Percentiles rank a stretch among this genome's conserved stretches.
Conservation (phyloP, 2,329 filamentous ascomycete genomes). For the Calcarisporium arbuscula region DNA sequence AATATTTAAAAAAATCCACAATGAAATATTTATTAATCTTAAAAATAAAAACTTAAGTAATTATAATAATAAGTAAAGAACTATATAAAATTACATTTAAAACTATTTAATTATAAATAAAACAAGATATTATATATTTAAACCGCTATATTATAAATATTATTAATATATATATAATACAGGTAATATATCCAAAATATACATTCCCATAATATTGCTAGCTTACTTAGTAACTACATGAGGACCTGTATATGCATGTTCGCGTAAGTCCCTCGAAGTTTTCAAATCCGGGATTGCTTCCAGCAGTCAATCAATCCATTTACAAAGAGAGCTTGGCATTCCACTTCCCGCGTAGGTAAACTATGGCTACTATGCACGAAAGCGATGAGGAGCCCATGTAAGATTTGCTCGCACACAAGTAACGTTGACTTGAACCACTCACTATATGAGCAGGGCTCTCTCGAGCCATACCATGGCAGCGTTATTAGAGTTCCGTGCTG, state of each 20-base stretch:
- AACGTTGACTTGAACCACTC: slow-evolving; percentile 6
- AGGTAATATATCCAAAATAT: slow-evolving; percentile 2
- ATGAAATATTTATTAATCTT: too few relatives aligned
- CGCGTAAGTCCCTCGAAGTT: neutral
- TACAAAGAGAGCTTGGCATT: neutral
- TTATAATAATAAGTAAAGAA: too few relatives aligned
- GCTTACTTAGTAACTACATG: neutral
- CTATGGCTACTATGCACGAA: slow-evolving; percentile 15
- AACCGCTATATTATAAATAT: too few relatives aligned
- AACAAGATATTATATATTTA: too few relatives aligned
- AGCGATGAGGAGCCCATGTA: slow-evolving; percentile 46
- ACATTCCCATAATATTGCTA: slow-evolving; percentile 1
- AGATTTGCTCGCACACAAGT: slow-evolving; percentile 15
- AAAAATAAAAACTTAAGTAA: too few relatives aligned
- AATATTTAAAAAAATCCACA: too few relatives aligned
- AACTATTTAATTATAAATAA: too few relatives aligned
- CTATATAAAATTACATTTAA: too few relatives aligned
- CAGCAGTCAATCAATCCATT: neutral
- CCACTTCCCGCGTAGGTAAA: neutral
- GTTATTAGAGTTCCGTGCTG: slow-evolving; percentile 67
- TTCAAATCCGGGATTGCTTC: neutral
- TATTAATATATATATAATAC: slow-evolving; percentile 4
- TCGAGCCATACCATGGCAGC: slow-evolving; percentile 60
- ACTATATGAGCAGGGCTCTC: slow-evolving; percentile 48
- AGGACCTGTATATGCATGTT: neutral